Evolutionary conservation across 2,329 filamentous ascomycete species (phyloP).

Genomic region (Aspergillus chevalieri): DNA sequence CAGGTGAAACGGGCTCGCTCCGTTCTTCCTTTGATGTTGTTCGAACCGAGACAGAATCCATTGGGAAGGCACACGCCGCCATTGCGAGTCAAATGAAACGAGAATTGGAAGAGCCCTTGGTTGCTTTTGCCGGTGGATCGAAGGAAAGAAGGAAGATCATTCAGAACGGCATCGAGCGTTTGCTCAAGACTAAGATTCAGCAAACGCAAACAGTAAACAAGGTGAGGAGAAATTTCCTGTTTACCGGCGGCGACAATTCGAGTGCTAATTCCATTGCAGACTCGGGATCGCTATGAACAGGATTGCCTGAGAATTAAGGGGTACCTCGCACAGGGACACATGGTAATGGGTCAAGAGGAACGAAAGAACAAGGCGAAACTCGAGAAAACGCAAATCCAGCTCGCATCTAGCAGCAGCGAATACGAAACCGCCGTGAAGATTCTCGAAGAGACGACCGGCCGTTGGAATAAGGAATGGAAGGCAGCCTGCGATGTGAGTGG

Average conservation of each 20-base stretch:
- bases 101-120: conserved; percentile 87
- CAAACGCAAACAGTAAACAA: conserved; percentile 91
- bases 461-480: conserved; percentile 99
- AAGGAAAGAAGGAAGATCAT: conserved; percentile 97
- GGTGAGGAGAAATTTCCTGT: conserved; percentile 41
- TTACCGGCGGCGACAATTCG: neutral
- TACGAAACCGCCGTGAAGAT: conserved; percentile 91
- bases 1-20: conserved; percentile 76
- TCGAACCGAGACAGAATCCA: conserved; percentile 81
- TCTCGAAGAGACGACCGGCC: conserved; percentile 85
- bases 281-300: conserved; percentile 90
- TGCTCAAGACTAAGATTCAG: conserved; percentile 86
- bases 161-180: conserved; percentile 86
- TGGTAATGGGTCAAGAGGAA: conserved; percentile 99
- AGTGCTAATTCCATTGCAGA: conserved; percentile 42
- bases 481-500: conserved; percentile 69
- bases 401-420: conserved; percentile 83
- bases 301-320: conserved; percentile 98
- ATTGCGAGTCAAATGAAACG: conserved; percentile 93
- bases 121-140: conserved; percentile 87
- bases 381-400: conserved; percentile 95
- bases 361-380: conserved; percentile 98
- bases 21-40: conserved; percentile 80
- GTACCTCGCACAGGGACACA: conserved; percentile 95
- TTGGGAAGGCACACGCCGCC: conserved; percentile 86